Evolutionary conservation across 108 stramenopile species (phyloP).

Genomic region (Cyclostephanos tholiformis): DNA sequence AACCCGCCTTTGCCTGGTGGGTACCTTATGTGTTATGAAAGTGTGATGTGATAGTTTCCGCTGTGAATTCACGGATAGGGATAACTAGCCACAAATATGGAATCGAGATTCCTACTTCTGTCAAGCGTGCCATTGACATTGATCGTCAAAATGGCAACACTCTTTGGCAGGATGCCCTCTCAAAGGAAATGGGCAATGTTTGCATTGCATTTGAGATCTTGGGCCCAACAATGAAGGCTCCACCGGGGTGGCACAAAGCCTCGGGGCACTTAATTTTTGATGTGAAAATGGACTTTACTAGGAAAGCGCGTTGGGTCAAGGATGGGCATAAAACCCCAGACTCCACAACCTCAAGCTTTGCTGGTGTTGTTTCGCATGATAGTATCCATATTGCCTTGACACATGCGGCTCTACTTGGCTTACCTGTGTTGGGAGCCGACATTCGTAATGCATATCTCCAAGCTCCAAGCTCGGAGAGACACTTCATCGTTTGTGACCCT

Average conservation of each 20-base stretch:
- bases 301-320: too few species aligned
- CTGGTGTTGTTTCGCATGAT: slow-evolving; percentile 48
- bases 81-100: neutral
- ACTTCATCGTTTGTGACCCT: slow-evolving; percentile 33
- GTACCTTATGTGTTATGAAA: neutral
- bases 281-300: too few species aligned
- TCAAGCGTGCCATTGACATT: neutral
- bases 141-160: neutral
- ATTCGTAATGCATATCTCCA: slow-evolving; percentile 38
- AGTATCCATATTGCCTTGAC: slow-evolving; percentile 50
- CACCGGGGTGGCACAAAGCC: too few species aligned
- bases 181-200: too few species aligned
- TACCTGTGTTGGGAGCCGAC: too few species aligned
- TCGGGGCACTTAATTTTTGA: too few species aligned
- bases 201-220: too few species aligned
- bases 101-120: neutral
- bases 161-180: too few species aligned
- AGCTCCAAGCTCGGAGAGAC: slow-evolving; percentile 26
- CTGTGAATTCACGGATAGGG: neutral
- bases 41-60: slow-evolving; percentile 3
- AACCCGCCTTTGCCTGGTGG: slow-evolving; percentile 3
- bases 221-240: too few species aligned
- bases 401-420: slow-evolving; percentile 10
- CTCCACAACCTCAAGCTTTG: slow-evolving; percentile 25
- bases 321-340: slow-evolving; percentile 39